Evolutionary conservation across 2,329 filamentous ascomycete species (phyloP), one percentile per base, ranked within the genome.

Genomic region (Colletotrichum musae): DNA sequence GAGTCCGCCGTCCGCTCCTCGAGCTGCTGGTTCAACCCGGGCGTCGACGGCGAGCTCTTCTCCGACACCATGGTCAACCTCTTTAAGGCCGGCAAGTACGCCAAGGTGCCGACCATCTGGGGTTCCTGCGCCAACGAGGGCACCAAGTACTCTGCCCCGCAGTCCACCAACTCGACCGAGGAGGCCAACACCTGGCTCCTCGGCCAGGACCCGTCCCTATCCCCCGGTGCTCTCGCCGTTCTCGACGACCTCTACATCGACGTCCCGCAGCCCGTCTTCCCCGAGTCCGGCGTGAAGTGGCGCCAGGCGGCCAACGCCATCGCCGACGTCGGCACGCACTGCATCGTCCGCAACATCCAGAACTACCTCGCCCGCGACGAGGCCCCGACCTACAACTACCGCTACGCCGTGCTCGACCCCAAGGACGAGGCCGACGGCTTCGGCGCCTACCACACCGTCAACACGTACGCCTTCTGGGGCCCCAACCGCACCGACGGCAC

Each of bases 391-490:
- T 95, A 88, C 86, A 91, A 89, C 75, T 95, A 95, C 76, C 88
- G 87, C 50, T 93, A 90, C 80, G 87, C 91, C 64, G 92, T 94
- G 4, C 80, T 88, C 50, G 91, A 93, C 70, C 85, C 87, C 0
- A 73, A 74, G 0, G 81, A 88, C 54, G 80, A 87, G 24, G 81
- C 80, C 0, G 74, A 80, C 2, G 92, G 92, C 1, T 75, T 85
- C 1, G 92, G 92, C 0, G 91, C 92, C 0, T 85, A 87, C 6
- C 92, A 95, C 73, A 91, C 89, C 0, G 85, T 89, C 9, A 92
- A 95, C 75, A 71, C 89, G 0, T 85, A 87, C 58, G 90, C 91
- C 0, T 89, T 95, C 58, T 94, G 89, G 81, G 92, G 92, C 0
- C 87, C 89, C 0, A 80, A 84, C 4, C 87, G 91, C 74, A 83